phyloP scores from a whole-genome alignment of 2,329 filamentous ascomycete genomes.

The Phialophora chinensis region DNA sequence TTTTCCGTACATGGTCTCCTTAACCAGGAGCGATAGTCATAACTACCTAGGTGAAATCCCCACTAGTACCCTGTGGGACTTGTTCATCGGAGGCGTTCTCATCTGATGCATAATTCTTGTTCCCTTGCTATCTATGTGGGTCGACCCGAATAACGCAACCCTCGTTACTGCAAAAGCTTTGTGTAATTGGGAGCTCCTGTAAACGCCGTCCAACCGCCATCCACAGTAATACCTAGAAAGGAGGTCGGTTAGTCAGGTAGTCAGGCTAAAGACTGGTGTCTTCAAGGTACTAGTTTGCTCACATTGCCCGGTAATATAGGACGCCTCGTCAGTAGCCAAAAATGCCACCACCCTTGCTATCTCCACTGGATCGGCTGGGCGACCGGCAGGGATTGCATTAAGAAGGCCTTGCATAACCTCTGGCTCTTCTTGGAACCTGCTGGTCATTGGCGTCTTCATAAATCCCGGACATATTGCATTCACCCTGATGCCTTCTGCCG shows the following conservation, averaged over 20 bases:
- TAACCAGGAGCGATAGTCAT: too few relatives aligned
- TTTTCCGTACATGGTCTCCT: too few relatives aligned
- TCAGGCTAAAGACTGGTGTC: neutral
- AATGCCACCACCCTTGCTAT: constrained; percentile 43
- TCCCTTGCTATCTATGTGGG: too few relatives aligned
- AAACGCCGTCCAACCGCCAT: constrained; percentile 25
- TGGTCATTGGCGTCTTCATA: constrained; percentile 46
- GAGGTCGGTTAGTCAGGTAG: neutral
- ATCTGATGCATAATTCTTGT: too few relatives aligned
- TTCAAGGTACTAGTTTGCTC: neutral
- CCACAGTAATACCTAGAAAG: constrained; percentile 16
- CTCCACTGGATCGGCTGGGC: constrained; percentile 42
- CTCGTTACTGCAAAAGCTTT: constrained; percentile 8
- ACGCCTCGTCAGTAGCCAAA: constrained; percentile 38
- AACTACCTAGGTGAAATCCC: too few relatives aligned
- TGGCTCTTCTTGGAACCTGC: neutral
- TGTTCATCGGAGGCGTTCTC: too few relatives aligned
- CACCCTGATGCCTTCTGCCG: constrained; percentile 48
- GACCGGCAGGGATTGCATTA: constrained; percentile 33
- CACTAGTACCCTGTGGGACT: too few relatives aligned
- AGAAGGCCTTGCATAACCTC: neutral
- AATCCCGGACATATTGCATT: constrained; percentile 52
- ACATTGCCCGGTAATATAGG: constrained; percentile 37
- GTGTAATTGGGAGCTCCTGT: constrained; percentile 17
- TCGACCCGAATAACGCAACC: too few relatives aligned